Evolutionary conservation across 768 basidiomycete species (phyloP), one percentile per base, ranked within the genome.

Genomic region (Lactifluus volemus): DNA sequence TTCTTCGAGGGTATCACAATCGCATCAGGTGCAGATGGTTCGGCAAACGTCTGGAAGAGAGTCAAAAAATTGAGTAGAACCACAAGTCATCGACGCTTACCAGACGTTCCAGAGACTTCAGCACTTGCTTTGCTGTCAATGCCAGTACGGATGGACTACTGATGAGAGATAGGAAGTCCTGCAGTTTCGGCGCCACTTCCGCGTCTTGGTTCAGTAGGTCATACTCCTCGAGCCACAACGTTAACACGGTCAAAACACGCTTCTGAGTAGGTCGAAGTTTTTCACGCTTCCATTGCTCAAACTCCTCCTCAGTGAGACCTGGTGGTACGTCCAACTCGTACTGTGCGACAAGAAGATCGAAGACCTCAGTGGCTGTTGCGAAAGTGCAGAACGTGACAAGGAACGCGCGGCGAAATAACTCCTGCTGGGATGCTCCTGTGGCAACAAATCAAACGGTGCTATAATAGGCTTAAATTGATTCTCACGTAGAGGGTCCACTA

Each of bases 361-460:
- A 84, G 2, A 95, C 72, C 45, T 78, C 74, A 45, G 84, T 79
- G 2, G 89, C 80, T 6, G 82, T 82, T 29, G 83, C 85, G 69
- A 95, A 92, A 0, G 89, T 88, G 55, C 84, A 79, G 74, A 89
- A 92, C 15, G 92, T 94, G 72, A 83, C 84, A 49, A 95, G 77
- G 75, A 96, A 95, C n/a, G 82, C 78, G 36, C 78, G 76, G 30
- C 78, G 76, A 69, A 79, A 87, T 11, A 70, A 64, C 12, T 69
- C 65, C 32, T 70, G 70, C 25, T 69, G 59, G 34, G 65, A 63
- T 53, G 60, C 61, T 17, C 64, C 71, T 69, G 55, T n/a, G 10
- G 10, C 9, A 49, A 14, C 8, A 3, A 47, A 42, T 56, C 36
- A 53, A 50, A 25, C 38, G 19, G 42, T 52, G n/a, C 36, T 10